phyloP scores from a whole-genome alignment of 1,284 basidiomycete species.

The Cystobasidium sp. region DNA sequence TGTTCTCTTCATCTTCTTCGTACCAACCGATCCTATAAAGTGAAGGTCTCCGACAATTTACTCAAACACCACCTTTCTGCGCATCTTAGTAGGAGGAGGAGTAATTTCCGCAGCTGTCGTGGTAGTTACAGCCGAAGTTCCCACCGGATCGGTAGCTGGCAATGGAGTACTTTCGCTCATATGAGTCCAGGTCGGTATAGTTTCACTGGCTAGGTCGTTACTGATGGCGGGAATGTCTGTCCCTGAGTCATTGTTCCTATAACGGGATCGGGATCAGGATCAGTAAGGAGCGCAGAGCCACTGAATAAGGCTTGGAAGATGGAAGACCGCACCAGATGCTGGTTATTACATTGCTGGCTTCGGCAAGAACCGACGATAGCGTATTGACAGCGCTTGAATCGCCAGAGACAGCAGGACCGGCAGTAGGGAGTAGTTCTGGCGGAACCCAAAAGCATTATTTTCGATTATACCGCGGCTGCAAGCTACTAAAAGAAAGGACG shows the following conservation, averaged over 20 bases:
- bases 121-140: neutral
- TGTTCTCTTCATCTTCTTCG: too few species aligned
- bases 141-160: slow-evolving; percentile 35
- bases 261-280: neutral
- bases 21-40: too few species aligned
- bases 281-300: neutral
- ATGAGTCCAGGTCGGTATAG: slow-evolving; percentile 44
- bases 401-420: neutral
- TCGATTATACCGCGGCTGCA: too few species aligned
- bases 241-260: slow-evolving; percentile 48
- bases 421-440: neutral
- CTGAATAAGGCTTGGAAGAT: neutral
- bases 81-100: neutral
- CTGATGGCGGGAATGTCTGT: slow-evolving; percentile 44
- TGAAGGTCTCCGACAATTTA: neutral
- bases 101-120: neutral
- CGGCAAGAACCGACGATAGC: slow-evolving; percentile 35
- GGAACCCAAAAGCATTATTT: too few species aligned
- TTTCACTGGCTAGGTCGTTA: slow-evolving; percentile 42
- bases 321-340: slow-evolving; percentile 43
- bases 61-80: slow-evolving; percentile 2
- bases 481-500: too few species aligned
- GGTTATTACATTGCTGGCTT: slow-evolving; percentile 46
- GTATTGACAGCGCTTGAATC: slow-evolving; percentile 9
- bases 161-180: slow-evolving; percentile 20